Percentiles rank a stretch among this genome's conserved stretches.
Conservation (phyloP, 148 eudicot genomes). For the Rhododendron molle region DNA sequence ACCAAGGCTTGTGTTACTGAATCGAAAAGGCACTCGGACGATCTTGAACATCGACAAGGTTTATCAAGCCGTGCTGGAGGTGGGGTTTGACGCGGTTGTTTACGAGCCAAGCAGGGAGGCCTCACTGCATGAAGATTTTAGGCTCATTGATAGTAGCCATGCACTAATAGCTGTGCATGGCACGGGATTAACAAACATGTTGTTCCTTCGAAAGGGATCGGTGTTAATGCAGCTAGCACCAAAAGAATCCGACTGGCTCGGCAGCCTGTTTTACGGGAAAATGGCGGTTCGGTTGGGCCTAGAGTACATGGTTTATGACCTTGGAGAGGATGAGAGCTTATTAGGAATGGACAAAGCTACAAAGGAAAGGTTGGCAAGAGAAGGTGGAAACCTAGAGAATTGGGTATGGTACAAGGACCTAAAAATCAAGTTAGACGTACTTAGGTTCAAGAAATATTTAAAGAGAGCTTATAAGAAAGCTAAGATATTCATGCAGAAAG, state of each 20-base stretch:
- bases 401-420: neutral
- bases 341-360: neutral
- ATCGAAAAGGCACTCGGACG: constrained; percentile 18
- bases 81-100: constrained; percentile 28
- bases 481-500: constrained; percentile 2
- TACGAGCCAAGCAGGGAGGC: constrained; percentile 23
- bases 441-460: neutral
- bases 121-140: constrained; percentile 18
- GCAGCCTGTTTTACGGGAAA: neutral
- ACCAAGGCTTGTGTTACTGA: constrained; percentile 28
- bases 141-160: constrained; percentile 28
- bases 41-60: constrained; percentile 27
- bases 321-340: neutral
- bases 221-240: constrained; percentile 6
- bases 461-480: neutral
- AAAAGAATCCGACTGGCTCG: neutral
- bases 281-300: constrained; percentile 5
- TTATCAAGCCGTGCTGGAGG: constrained; percentile 10
- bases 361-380: neutral
- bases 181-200: constrained; percentile 16
- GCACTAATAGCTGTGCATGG: constrained; percentile 35
- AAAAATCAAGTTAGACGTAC: neutral
- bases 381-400: neutral
- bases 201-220: constrained; percentile 15
- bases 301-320: constrained; percentile 3